Evolutionary conservation across 371 early-diverging fungal species (phyloP), one percentile per base, ranked within the genome.

Genomic region (Saksenaea oblongispora): DNA sequence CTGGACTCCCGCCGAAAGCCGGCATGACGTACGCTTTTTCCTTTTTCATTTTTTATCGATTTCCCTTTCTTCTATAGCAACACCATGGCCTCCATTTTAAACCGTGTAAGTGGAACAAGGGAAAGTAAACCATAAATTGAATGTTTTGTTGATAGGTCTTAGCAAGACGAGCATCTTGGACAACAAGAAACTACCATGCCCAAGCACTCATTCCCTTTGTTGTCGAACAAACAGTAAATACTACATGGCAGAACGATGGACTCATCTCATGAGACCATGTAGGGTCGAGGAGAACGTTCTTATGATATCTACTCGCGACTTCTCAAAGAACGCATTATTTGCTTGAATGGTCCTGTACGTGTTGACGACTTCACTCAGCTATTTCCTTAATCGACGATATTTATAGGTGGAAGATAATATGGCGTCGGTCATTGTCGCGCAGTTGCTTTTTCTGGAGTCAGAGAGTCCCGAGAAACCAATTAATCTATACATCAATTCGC

Each of bases 281-380:
- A 90, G 89, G 84, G 85, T 11, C 74, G 88, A 27, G 93, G 94
- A 4, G 94, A 93, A 73, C 82, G 94, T 10, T 90, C 93, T 14
- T 98, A 91, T 71, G 98, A 98, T 68, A 98, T 97, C 56, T 98
- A 92, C 74, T 98, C 99, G 39, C 89, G 99, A 9, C 79, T 98
- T 53, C 81, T 98, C 65, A 96, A 96, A 71, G 99, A 98, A 63
- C 89, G 98, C 42, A 98, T 98, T 62, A 85, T 98, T 27, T 94
- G 95, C 75, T 84, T 98, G 28, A 94, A 94, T 76, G 97, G 97
- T 1, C 87, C 89, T 26, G 93, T 93, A 80, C 63, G 74, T 39
- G 44, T 17, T 18, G n/a, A 34, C 11, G 31, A 28, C 3, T 1
- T 14, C 31, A 4, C 11, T 1, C 17, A 36, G 34, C 34, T 18